These are phyloP conservation scores for Chlamydomonas urium DNA, from an alignment of 139 green algal genomes.

Conservation along the genomic window DNA sequence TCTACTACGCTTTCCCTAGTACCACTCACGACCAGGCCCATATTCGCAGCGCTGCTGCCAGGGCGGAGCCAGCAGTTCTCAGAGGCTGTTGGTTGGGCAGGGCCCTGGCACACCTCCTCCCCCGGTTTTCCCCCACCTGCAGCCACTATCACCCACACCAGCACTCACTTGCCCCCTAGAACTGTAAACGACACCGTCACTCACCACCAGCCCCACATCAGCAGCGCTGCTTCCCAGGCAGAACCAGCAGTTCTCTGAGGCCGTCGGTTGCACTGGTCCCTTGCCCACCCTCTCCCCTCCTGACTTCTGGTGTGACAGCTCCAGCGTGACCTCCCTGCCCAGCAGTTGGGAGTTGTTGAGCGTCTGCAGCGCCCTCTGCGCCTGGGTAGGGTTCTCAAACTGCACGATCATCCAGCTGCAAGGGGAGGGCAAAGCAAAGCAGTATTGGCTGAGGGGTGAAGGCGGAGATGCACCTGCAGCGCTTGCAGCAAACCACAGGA, in stretches of 20 bases:
- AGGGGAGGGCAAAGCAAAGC: too few species aligned
- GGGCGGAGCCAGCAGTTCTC: constrained; percentile 17
- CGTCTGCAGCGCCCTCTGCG: not conserved
- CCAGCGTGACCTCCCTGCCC: not conserved
- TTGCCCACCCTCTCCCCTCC: not conserved
- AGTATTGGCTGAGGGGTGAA: too few species aligned
- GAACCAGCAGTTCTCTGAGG: constrained; percentile 17
- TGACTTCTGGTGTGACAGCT: too few species aligned
- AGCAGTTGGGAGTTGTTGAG: not conserved
- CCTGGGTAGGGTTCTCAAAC: not conserved
- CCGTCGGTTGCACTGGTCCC: not conserved
- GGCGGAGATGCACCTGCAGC: too few species aligned
- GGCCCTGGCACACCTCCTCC: not conserved
- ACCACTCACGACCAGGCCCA: constrained; percentile 14
- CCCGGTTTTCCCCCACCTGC: too few species aligned
- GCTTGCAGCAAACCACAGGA: too few species aligned
- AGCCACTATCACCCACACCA: too few species aligned
- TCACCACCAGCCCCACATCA: constrained; percentile 16
- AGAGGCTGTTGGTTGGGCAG: not conserved
- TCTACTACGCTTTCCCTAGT: too few species aligned
- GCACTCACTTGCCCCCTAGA: too few species aligned
- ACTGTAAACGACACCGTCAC: too few species aligned
- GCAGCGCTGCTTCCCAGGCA: constrained; percentile 10
- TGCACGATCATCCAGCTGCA: constrained; percentile 13
- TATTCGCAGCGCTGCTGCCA: not conserved